These are phyloP conservation scores for Aurinia saxatilis DNA, from an alignment of 345 rosid species.

Conservation along the genomic window DNA sequence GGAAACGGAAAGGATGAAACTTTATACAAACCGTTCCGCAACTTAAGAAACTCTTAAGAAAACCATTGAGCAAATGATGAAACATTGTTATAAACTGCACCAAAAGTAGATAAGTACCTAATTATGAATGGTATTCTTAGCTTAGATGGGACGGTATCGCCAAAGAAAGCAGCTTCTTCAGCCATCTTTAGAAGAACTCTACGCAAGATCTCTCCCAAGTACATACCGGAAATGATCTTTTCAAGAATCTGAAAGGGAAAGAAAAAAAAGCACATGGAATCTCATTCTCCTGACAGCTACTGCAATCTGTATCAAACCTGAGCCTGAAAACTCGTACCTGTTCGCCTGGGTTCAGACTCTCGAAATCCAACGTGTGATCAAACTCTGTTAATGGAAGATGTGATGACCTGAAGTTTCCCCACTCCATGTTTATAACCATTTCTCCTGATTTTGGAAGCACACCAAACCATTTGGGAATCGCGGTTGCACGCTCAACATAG, in stretches of 20 bases:
- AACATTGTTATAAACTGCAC: background rate
- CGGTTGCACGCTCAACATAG: constrained; percentile 68
- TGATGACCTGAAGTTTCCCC: constrained; percentile 94
- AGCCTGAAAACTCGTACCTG: constrained; percentile 43
- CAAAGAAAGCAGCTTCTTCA: constrained; percentile 81
- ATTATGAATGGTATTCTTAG: constrained; percentile 47
- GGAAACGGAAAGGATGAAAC: background rate
- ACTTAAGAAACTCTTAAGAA: background rate
- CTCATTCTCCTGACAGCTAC: background rate
- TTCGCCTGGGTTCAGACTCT: constrained; percentile 88
- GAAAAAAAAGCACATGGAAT: background rate
- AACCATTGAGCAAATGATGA: background rate
- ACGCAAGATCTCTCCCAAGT: constrained; percentile 89
- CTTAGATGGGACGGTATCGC: constrained; percentile 67
- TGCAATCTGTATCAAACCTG: too few species aligned
- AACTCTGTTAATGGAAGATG: constrained; percentile 80
- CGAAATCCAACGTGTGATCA: constrained; percentile 67
- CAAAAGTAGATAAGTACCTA: too few species aligned
- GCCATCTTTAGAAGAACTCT: constrained; percentile 80
- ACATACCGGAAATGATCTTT: constrained; percentile 94
- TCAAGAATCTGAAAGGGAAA: constrained; percentile 55
- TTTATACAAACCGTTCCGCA: background rate
- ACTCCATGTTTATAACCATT: constrained; percentile 82
- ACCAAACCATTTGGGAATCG: constrained; percentile 90
- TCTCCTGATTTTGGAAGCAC: constrained; percentile 75